Base-by-base conservation (phyloP, 192 early-diverging fungal genomes). In the Spizellomyces punctatus region DNA sequence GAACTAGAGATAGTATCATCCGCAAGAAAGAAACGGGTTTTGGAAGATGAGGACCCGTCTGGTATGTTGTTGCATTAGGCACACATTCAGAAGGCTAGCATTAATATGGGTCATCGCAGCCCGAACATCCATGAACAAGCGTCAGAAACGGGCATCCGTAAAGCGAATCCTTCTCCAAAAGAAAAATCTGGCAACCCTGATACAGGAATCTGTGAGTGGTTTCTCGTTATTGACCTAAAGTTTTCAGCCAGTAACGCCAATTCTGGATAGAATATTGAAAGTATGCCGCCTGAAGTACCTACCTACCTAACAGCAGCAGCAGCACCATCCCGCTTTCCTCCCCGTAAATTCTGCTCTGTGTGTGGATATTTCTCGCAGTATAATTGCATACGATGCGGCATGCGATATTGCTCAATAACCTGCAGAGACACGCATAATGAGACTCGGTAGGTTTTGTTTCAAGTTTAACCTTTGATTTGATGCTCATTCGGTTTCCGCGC, bases 281-380 rank as follows among this genome's bases (percentile, higher is more conserved):
- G 63, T 14, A 10, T 41, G 14, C 55, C 69, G 27, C 63, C 67
- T 22, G 16, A 58, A 17, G 47, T 59, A 36, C 75, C 75, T 22
- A 71, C 67, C 19, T 76, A 76, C 57, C 46, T 76, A 12, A 76
- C 75, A 2, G 67, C 46, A 7, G 43, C 69, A 14, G 68, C 46
- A 1, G 47, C 10, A 10, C 75, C 75, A 16, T 71, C 75, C 5
- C 8, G 6, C n/a, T 57, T 62, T 19, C 75, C 75, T 10, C 50
- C 75, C 22, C 46, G 75, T 8, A 76, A 76, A 56, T 71, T 76
- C 46, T 76, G 75, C 63, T 70, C 75, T 8, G 75, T 76, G 47
- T 76, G 75, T 48, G 75, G 75, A 8, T 76, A 64, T 58, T 66
- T 76, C 42, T 76, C 75, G 47, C 55, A 57, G 8, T 76, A 76